Evolutionary conservation across 2,329 filamentous ascomycete species (phyloP).

Genomic region (Paraphaeosphaeria minitans): DNA sequence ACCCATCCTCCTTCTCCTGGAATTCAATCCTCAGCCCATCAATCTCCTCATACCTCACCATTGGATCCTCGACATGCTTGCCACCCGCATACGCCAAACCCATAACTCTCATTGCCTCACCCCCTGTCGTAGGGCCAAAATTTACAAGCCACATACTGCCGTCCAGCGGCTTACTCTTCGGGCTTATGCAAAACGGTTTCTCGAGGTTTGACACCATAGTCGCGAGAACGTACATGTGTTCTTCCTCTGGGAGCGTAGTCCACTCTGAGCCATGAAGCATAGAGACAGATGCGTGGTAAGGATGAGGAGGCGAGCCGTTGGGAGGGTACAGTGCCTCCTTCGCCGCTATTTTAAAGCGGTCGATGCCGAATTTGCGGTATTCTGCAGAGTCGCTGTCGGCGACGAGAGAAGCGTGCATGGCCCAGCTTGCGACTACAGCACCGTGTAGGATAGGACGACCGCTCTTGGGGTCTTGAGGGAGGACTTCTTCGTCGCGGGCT

Average conservation of each 20-base stretch:
- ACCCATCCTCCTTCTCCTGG: conserved; percentile 69
- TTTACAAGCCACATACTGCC: conserved; percentile 73
- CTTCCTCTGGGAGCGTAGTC: conserved; percentile 45
- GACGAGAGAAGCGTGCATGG: conserved; percentile 85
- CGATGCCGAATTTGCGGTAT: conserved; percentile 76
- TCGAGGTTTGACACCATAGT: conserved; percentile 83
- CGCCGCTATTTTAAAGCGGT: conserved; percentile 85
- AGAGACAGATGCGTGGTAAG: conserved; percentile 61
- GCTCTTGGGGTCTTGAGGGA: conserved; percentile 27
- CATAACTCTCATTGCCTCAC: conserved; percentile 79
- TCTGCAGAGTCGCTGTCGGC: conserved; percentile 86
- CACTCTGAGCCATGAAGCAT: conserved; percentile 42
- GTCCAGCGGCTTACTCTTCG: conserved; percentile 71
- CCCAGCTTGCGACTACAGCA: conserved; percentile 87
- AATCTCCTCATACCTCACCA: conserved; percentile 73
- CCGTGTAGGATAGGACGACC: conserved; percentile 59
- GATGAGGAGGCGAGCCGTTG: conserved; percentile 59
- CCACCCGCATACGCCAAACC: conserved; percentile 63
- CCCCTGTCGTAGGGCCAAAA: conserved; percentile 70
- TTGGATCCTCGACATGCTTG: conserved; percentile 57
- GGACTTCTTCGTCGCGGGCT: conserved; percentile 49
- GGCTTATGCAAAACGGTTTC: conserved; percentile 80
- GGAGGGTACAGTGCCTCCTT: conserved; percentile 70
- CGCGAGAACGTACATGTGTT: conserved; percentile 77
- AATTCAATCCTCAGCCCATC: conserved; percentile 71